phyloP scores from a whole-genome alignment of 1,284 basidiomycete genomes.

The Melampsora americana region DNA sequence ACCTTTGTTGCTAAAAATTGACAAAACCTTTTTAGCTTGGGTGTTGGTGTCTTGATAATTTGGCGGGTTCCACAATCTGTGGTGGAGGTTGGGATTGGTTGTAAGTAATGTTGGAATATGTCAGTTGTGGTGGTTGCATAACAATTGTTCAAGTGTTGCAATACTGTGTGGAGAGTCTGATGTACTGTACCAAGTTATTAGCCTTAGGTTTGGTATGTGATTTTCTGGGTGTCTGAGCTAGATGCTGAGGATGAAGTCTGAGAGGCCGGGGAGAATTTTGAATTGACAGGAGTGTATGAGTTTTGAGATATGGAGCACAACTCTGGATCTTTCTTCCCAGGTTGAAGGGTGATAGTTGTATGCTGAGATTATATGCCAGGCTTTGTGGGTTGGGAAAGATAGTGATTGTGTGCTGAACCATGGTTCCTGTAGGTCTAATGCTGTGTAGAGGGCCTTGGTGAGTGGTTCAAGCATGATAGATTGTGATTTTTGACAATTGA shows the following conservation, averaged over 20 bases:
- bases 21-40: slow-evolving; percentile 8
- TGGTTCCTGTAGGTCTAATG: background rate
- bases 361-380: background rate
- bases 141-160: background rate
- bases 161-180: background rate
- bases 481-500: slow-evolving; percentile 11
- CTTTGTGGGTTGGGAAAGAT: background rate
- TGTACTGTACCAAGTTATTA: no score
- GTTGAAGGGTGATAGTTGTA: no score
- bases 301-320: no score
- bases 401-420: background rate
- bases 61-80: slow-evolving; percentile 4
- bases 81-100: slow-evolving; percentile 7
- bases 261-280: no score
- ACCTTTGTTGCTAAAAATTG: background rate
- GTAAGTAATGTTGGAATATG: background rate
- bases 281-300: no score
- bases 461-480: background rate
- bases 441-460: background rate
- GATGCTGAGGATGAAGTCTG: no score
- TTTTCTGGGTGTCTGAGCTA: no score
- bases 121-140: background rate
- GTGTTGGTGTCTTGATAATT: background rate
- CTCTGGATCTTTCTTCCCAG: no score
- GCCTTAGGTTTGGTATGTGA: no score